Percentiles rank a stretch among this genome's conserved stretches.
phyloP scores from a whole-genome alignment of 371 early-diverging fungal species.

The Mucor lusitanicus region DNA sequence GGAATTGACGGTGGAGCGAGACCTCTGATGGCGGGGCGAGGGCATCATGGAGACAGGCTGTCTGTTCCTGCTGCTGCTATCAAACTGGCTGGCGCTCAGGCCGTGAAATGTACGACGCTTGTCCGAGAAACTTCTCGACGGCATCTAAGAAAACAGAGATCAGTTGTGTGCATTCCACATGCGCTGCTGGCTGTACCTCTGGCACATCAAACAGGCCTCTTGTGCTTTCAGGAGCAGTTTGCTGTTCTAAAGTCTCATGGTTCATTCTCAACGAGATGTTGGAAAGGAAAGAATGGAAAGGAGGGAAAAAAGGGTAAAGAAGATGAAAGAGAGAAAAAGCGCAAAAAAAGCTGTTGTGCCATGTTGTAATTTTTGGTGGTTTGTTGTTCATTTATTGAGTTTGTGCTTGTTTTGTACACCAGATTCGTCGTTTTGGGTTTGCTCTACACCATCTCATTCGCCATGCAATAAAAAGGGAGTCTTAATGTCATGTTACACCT shows the following conservation, averaged over 20 bases:
- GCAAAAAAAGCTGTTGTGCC: not conserved
- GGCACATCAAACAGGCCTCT: slow-evolving; percentile 51
- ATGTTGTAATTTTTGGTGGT: not conserved
- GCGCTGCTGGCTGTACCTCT: slow-evolving; percentile 16
- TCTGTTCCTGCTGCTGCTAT: slow-evolving; percentile 10
- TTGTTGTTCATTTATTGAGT: not conserved
- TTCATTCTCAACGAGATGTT: slow-evolving; percentile 17
- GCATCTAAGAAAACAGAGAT: slow-evolving; percentile 9
- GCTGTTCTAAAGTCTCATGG: slow-evolving; percentile 43
- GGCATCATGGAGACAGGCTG: slow-evolving; percentile 30
- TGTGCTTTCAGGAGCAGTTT: slow-evolving; percentile 57
- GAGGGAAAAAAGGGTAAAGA: slow-evolving; percentile 7
- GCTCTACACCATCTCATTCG: not conserved
- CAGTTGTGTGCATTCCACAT: not conserved
- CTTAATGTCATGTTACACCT: slow-evolving; percentile 4
- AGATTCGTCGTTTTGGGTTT: not conserved
- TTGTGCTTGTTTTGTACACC: not conserved
- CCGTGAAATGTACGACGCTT: slow-evolving; percentile 40
- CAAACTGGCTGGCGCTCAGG: slow-evolving; percentile 3
- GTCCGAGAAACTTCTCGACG: slow-evolving; percentile 17
- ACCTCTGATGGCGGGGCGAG: slow-evolving; percentile 40
- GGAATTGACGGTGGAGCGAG: slow-evolving; percentile 42
- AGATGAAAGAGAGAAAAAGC: slow-evolving; percentile 15
- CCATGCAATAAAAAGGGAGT: slow-evolving; percentile 6
- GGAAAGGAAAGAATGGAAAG: slow-evolving; percentile 6